Conservation (phyloP, 192 early-diverging fungal species). For the Pilobolus umbonatus region DNA sequence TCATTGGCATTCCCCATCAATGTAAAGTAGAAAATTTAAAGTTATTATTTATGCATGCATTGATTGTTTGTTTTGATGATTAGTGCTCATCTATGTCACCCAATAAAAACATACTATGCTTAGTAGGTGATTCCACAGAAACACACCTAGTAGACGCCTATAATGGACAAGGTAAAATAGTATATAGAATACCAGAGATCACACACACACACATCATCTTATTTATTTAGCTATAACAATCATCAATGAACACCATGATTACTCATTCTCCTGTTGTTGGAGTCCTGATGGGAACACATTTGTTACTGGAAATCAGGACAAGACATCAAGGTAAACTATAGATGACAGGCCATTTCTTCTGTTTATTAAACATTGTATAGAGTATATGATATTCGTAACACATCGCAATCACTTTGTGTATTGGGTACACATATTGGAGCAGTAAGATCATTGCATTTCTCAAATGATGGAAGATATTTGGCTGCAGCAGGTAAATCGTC, state of each 20-base stretch:
- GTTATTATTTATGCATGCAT: neutral
- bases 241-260: slow-evolving; percentile 59
- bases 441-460: slow-evolving; percentile 55
- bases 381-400: slow-evolving; percentile 61
- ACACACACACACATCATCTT: neutral
- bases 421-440: slow-evolving; percentile 50
- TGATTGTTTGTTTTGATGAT: neutral
- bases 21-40: slow-evolving; percentile 28
- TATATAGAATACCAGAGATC: neutral
- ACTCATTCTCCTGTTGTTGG: slow-evolving; percentile 67
- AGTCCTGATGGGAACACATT: slow-evolving; percentile 48
- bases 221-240: slow-evolving; percentile 16
- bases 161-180: slow-evolving; percentile 38
- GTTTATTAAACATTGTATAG: slow-evolving; percentile 44
- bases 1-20: slow-evolving; percentile 54
- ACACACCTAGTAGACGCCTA: slow-evolving; percentile 41
- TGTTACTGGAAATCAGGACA: slow-evolving; percentile 66
- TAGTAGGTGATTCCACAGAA: slow-evolving; percentile 51
- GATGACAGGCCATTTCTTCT: neutral
- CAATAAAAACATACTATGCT: slow-evolving; percentile 52
- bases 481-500: slow-evolving; percentile 44
- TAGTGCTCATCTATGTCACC: slow-evolving; percentile 56
- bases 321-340: slow-evolving; percentile 34
- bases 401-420: slow-evolving; percentile 45
- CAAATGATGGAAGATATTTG: slow-evolving; percentile 48